A percentile compares a stretch with the other conserved stretches of the same genome.
phyloP scores from a whole-genome alignment of 192 early-diverging fungal genomes.

The Coemansia sp. region DNA sequence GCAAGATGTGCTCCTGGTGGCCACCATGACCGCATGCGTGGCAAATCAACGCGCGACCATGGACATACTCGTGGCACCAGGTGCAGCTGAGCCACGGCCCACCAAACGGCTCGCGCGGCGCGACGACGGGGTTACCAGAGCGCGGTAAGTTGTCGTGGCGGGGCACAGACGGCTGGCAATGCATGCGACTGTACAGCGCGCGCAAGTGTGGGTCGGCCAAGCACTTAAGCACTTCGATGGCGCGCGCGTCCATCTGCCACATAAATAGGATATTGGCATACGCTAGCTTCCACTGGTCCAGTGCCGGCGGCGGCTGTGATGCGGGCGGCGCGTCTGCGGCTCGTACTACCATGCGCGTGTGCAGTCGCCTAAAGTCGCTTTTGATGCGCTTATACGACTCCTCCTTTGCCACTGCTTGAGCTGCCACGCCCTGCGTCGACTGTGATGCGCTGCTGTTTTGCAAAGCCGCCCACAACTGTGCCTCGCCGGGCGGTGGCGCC shows the following conservation, averaged over 20 bases:
- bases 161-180: conserved; percentile 42
- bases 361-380: conserved; percentile 19
- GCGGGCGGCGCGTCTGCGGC: neutral
- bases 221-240: conserved; percentile 47
- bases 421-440: conserved; percentile 13
- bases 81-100: conserved; percentile 43
- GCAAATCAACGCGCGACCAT: conserved; percentile 51
- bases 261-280: conserved; percentile 47
- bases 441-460: neutral
- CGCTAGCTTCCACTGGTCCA: conserved; percentile 51
- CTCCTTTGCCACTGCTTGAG: conserved; percentile 21
- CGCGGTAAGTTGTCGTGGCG: conserved; percentile 36
- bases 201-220: conserved; percentile 27
- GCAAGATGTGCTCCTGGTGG: conserved; percentile 51
- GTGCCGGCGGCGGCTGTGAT: conserved; percentile 14
- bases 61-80: conserved; percentile 55
- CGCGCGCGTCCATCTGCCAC: conserved; percentile 45
- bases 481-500: neutral
- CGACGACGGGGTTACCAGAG: conserved; percentile 16
- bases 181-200: conserved; percentile 29
- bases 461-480: conserved; percentile 12
- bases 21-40: conserved; percentile 53
- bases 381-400: conserved; percentile 30
- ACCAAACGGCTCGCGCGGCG: conserved; percentile 7
- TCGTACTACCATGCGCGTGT: conserved; percentile 19